Base-by-base conservation (phyloP, 495 filamentous ascomycete species). In the Hyaloscypha hepaticicola region DNA sequence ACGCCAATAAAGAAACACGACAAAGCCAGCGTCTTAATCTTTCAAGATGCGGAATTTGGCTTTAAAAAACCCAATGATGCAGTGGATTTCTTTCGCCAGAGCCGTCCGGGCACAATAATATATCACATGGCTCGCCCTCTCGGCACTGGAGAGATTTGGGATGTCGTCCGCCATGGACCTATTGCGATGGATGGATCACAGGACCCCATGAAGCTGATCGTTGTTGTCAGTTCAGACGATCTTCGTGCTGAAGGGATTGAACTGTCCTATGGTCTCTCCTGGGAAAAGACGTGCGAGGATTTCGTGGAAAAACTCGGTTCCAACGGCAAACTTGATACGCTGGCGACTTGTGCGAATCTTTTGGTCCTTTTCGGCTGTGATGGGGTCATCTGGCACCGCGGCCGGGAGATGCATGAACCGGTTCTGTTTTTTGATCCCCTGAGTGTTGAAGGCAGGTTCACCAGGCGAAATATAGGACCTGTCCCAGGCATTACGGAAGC, bases 211-310 rank as follows among this genome's bases (percentile, higher is more conserved):
- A 34, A 34, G 31, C 31, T 34, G 31, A 34, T 34, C 12, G 51
- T 55, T 11, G 27, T 55, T 14, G 51, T 55, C 51, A 55, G 51
- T 22, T 24, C 51, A 26, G 51, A 55, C 22, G 51, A 55, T 27
- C 51, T 55, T 27, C 51, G 51, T 26, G 51, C 51, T 26, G 51
- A 55, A 55, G 51, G 51, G 22, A 55, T 55, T 55, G 51, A 55
- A 12, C 22, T 55, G 27, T 55, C 51, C 51, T 55, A 55, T 27
- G 51, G 51, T 24, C 51, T 55, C 22, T 60, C 58, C 34, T 60
- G 58, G 58, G 58, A 60, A 60, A 60, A 48, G 58, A 49, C 58
- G 45, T 45, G 33, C 14, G 58, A 60, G 34, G 58, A 60, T 34
- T 60, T 60, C 24, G 58, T 60, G 22, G 33, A 49, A 45, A n/a